These are phyloP conservation scores for Pyracantha coccinea DNA, from an alignment of 331 rosid species.

Conservation along the genomic window DNA sequence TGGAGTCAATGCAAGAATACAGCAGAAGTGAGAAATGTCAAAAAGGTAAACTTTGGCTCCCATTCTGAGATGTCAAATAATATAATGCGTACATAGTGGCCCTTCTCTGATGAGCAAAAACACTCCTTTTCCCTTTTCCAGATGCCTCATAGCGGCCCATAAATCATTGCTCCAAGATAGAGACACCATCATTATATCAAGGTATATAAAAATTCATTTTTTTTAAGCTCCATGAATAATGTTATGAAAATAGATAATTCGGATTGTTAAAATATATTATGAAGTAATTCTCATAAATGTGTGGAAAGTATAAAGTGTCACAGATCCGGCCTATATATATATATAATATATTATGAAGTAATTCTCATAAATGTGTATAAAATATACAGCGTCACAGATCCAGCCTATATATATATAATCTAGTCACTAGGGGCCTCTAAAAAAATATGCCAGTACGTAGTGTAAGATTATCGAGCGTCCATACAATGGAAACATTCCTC, in stretches of 20 bases:
- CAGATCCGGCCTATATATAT: too few species aligned
- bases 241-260: too few species aligned
- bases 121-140: constrained; percentile 17
- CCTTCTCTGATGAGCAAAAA: not conserved
- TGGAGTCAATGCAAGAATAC: constrained; percentile 47
- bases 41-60: constrained; percentile 42
- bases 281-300: rapidly evolving
- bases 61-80: constrained; percentile 14
- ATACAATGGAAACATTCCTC: not conserved
- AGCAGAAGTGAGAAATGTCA: constrained; percentile 18
- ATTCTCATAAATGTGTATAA: too few species aligned
- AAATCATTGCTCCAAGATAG: constrained; percentile 20
- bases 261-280: too few species aligned
- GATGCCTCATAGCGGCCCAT: constrained; percentile 25
- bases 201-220: not conserved
- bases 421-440: not conserved
- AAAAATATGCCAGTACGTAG: not conserved
- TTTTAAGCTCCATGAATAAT: too few species aligned
- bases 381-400: too few species aligned
- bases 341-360: too few species aligned
- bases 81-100: constrained; percentile 20
- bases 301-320: too few species aligned
- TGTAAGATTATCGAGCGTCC: not conserved
- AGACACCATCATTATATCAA: constrained; percentile 51
- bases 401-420: not conserved